These are phyloP conservation scores for Cynanchum wilfordii DNA, from an alignment of 257 asterid genomes.

Conservation along the genomic window DNA sequence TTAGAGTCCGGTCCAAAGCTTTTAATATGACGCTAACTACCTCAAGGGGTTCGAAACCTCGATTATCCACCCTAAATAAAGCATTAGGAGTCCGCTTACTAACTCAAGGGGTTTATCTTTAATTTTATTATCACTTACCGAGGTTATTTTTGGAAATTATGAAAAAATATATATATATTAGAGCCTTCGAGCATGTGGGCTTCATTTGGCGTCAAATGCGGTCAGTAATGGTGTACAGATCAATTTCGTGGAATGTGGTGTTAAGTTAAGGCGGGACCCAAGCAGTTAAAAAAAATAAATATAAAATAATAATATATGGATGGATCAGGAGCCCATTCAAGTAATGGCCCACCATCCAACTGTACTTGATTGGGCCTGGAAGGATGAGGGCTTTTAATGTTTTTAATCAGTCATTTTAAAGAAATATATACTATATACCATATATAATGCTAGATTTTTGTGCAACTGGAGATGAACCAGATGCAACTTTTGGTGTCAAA, in stretches of 20 bases:
- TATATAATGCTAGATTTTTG: background rate
- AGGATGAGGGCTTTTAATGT: background rate
- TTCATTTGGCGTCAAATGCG: slow-evolving; percentile 13
- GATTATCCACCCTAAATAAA: too few relatives aligned
- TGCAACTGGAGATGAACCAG: background rate
- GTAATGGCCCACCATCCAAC: background rate
- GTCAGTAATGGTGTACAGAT: slow-evolving; percentile 21
- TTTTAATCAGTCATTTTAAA: background rate
- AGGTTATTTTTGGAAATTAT: background rate
- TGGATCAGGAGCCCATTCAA: slow-evolving; percentile 1
- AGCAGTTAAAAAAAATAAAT: background rate
- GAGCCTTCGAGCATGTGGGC: background rate
- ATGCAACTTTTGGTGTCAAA: background rate
- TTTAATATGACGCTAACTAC: too few relatives aligned
- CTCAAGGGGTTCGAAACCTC: too few relatives aligned
- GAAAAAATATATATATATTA: background rate
- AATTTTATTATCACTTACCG: too few relatives aligned
- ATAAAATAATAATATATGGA: too few relatives aligned
- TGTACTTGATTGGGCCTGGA: slow-evolving; percentile 4
- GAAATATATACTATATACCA: too few relatives aligned
- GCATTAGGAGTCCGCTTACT: too few relatives aligned
- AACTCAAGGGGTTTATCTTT: too few relatives aligned
- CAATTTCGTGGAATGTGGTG: slow-evolving; percentile 13
- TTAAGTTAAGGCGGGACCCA: slow-evolving; percentile 2
- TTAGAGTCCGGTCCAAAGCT: too few relatives aligned